Base-by-base conservation (phyloP, 2,329 filamentous ascomycete species). In the Didymella lethalis region DNA sequence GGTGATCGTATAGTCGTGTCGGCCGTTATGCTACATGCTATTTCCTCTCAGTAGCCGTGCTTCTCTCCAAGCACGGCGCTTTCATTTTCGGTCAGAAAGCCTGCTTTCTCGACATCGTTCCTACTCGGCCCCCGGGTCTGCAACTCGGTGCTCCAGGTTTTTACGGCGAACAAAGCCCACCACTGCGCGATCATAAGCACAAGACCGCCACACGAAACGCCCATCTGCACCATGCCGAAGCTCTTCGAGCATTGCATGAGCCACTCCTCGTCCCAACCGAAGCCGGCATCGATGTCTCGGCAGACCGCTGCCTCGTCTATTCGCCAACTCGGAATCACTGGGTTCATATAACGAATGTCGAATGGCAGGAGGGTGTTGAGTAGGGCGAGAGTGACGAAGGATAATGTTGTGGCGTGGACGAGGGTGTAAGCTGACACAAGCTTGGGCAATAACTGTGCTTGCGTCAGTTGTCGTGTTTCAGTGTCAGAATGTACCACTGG, bases 141-240 rank as follows among this genome's bases (percentile, higher is more conserved):
- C 49, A 66, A 29, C 41, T 64, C 66, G 40, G 56, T 67, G 14
- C 67, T 69, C 68, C 72, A 77, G n/a, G 45, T 55, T 46, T 68
- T 62, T 4, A 77, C 71, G 6, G 64, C 64, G 45, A 66, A 20
- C 40, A 76, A 48, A 16, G 71, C 69, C 70, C 72, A 73, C 75
- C 75, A 78, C 56, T 78, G 75, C 48, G 69, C 73, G 2, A 63
- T 57, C 58, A 75, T 68, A 54, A 74, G 56, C 4, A 68, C 48
- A 43, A 74, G 62, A 0, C 66, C 68, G 29, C 67, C 49, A 36
- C 64, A 68, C 4, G 64, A 69, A 3, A 68, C 63, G 10, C 63
- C 64, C 6, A 65, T 54, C 49, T 72, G 68, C 38, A 75, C 36
- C 1, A 66, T 59, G 23, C 55, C 54, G 28, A 77, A 68, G 28